Percentiles rank a stretch among this genome's conserved stretches.
Conservation (phyloP, 2,329 filamentous ascomycete genomes). For the Helicocarpus griseus region DNA sequence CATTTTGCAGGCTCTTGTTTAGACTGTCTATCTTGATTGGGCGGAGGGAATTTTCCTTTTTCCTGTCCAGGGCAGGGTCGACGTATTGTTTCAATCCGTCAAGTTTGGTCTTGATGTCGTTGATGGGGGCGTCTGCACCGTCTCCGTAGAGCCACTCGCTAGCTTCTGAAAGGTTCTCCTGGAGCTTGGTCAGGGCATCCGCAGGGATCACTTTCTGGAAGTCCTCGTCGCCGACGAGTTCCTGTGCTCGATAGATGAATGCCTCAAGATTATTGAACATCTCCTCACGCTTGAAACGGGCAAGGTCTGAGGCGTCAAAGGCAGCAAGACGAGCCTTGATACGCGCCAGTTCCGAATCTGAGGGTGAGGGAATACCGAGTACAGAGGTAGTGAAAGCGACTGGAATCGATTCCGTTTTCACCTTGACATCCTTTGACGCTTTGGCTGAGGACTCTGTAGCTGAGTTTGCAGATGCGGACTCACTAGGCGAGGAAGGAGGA, state of each 20-base stretch:
- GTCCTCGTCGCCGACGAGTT: constrained; percentile 65
- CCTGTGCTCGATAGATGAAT: constrained; percentile 81
- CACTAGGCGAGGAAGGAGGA: constrained; percentile 30
- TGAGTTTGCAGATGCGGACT: constrained; percentile 42
- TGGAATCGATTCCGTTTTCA: constrained; percentile 43
- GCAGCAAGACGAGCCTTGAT: constrained; percentile 66
- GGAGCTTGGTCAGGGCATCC: constrained; percentile 56
- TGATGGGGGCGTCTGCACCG: constrained; percentile 63
- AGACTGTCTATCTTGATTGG: constrained; percentile 60
- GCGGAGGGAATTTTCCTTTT: constrained; percentile 60
- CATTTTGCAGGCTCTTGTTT: constrained; percentile 60
- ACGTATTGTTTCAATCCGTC: constrained; percentile 70
- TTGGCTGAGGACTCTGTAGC: constrained; percentile 33
- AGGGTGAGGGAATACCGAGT: constrained; percentile 33
- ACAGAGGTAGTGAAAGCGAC: constrained; percentile 41
- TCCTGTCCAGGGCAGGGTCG: constrained; percentile 64
- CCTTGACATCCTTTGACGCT: constrained; percentile 30
- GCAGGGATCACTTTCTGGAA: constrained; percentile 65
- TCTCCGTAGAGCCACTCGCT: constrained; percentile 91
- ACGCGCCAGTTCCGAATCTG: constrained; percentile 29
- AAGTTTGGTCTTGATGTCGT: constrained; percentile 65
- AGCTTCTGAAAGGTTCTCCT: constrained; percentile 56
- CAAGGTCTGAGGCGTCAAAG: constrained; percentile 77
- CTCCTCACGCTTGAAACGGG: constrained; percentile 69
- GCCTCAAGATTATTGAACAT: constrained; percentile 85